phyloP scores from a whole-genome alignment of 441 rosid genomes.

The Kokia cookei region DNA sequence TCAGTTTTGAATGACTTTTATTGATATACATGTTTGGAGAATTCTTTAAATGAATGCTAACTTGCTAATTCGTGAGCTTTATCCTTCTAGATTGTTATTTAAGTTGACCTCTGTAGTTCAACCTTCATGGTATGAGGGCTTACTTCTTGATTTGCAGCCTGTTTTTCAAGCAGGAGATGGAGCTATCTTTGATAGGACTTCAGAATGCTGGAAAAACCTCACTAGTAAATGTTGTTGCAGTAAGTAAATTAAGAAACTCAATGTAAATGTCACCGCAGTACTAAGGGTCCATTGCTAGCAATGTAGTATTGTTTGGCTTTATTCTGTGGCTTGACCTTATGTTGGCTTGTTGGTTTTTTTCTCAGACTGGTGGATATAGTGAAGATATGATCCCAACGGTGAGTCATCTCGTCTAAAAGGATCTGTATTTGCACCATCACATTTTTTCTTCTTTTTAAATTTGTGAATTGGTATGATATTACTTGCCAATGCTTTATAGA shows the following conservation, averaged over 20 bases:
- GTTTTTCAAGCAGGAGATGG: slow-evolving; percentile 80
- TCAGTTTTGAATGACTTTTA: background rate
- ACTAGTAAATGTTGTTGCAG: slow-evolving; percentile 68
- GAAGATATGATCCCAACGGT: slow-evolving; percentile 84
- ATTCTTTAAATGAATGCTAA: background rate
- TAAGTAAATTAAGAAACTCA: slow-evolving; percentile 47
- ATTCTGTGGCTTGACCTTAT: slow-evolving; percentile 3
- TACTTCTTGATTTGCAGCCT: slow-evolving; percentile 39
- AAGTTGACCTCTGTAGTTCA: background rate
- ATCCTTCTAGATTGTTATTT: background rate
- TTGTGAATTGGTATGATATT: background rate
- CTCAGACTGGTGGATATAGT: slow-evolving; percentile 72
- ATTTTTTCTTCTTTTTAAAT: background rate
- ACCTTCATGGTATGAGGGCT: background rate
- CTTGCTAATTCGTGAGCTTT: background rate
- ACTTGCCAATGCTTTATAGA: background rate
- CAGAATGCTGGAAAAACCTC: slow-evolving; percentile 83
- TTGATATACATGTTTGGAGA: background rate
- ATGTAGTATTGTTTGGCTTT: background rate
- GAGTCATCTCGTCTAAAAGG: slow-evolving; percentile 13
- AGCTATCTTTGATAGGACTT: slow-evolving; percentile 68
- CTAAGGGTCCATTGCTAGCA: background rate
- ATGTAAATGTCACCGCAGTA: slow-evolving; percentile 55
- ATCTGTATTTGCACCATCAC: background rate
- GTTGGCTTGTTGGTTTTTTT: slow-evolving; percentile 22